These are phyloP conservation scores for Alternaria infectoria DNA, from an alignment of 2,329 filamentous ascomycete species.

Conservation along the genomic window DNA sequence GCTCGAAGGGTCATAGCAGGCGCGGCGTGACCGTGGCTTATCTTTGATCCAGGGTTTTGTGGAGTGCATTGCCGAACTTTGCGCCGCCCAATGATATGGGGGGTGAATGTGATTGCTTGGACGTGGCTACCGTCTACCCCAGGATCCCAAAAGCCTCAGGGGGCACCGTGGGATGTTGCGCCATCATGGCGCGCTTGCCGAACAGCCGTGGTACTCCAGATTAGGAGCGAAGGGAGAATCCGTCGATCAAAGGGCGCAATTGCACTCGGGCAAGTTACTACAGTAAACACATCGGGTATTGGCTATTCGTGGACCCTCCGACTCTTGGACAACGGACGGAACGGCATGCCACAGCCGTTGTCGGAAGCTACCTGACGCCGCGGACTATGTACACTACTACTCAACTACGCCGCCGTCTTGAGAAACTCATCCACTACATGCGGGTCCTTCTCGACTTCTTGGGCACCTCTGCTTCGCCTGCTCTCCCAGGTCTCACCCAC, in stretches of 20 bases:
- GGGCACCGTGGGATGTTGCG: neutral
- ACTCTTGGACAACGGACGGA: neutral
- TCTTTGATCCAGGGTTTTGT: slow-evolving; percentile 5
- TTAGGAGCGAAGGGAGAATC: neutral
- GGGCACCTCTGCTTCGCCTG: slow-evolving; percentile 21
- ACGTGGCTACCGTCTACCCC: neutral
- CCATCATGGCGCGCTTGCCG: neutral
- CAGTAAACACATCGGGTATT: neutral
- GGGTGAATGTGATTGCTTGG: neutral
- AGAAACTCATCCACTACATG: slow-evolving; percentile 40
- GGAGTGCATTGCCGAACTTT: slow-evolving; percentile 15
- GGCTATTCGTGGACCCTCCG: neutral
- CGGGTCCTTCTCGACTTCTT: slow-evolving; percentile 30
- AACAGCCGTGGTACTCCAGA: neutral
- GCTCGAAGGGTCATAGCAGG: neutral
- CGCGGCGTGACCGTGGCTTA: slow-evolving; percentile 3
- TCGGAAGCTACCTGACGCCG: slow-evolving; percentile 1
- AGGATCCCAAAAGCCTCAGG: neutral
- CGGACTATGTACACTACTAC: neutral
- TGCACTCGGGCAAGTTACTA: neutral
- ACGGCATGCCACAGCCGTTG: slow-evolving; percentile 3
- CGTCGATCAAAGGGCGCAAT: neutral
- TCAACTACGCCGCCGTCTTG: slow-evolving; percentile 14
- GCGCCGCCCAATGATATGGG: slow-evolving; percentile 11
- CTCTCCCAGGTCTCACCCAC: slow-evolving; percentile 35